Conservation (phyloP, 208 protist genomes). For the Borovskyia barvae region DNA sequence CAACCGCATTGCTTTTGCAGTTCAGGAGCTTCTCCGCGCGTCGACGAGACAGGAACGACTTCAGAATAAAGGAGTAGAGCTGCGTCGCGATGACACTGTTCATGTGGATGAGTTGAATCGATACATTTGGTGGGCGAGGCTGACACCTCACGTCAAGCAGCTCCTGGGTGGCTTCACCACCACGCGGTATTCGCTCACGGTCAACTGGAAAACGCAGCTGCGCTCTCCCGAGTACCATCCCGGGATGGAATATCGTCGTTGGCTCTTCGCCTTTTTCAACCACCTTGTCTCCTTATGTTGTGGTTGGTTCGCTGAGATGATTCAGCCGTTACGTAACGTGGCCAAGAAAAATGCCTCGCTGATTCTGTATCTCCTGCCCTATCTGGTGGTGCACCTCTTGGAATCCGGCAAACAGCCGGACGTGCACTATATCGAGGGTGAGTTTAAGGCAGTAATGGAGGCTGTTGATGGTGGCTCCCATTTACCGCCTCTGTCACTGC, state of each 20-base stretch:
- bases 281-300: conserved; percentile 47
- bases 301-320: conserved; percentile 59
- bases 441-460: conserved; percentile 51
- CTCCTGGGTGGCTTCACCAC: conserved; percentile 75
- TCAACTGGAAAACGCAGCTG: conserved; percentile 40
- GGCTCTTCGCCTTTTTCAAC: conserved; percentile 74
- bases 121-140: conserved; percentile 74
- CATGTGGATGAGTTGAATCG: conserved; percentile 70
- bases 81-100: conserved; percentile 46
- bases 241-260: conserved; percentile 49
- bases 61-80: conserved; percentile 23
- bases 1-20: conserved; percentile 79
- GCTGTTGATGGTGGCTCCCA: conserved; percentile 9
- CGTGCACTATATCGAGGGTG: conserved; percentile 36
- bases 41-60: conserved; percentile 54
- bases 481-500: conserved; percentile 20
- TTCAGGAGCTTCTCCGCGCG: conserved; percentile 82
- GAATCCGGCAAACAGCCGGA: conserved; percentile 29
- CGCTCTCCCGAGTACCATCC: conserved; percentile 59
- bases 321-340: conserved; percentile 77
- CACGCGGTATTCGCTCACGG: conserved; percentile 59
- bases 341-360: conserved; percentile 68
- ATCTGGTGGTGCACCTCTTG: conserved; percentile 71
- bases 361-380: conserved; percentile 68
- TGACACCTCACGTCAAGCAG: conserved; percentile 50